Percentiles rank a stretch among this genome's conserved stretches.
phyloP scores from a whole-genome alignment of 768 basidiomycete genomes.

The Phanerochaete carnosa region DNA sequence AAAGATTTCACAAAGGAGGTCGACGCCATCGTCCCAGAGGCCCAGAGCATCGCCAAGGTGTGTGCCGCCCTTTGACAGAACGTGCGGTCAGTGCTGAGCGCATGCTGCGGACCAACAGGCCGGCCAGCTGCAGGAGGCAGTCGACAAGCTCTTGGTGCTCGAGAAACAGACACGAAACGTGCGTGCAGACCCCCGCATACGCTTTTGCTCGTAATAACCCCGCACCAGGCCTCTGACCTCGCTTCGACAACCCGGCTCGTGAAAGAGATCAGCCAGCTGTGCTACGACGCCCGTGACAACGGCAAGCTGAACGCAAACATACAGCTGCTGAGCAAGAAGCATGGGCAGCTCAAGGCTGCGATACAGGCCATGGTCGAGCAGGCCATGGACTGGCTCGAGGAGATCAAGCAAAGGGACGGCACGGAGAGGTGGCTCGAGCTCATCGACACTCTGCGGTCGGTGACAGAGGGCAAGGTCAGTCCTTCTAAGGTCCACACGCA shows the following conservation, averaged over 20 bases:
- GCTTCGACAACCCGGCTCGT: slow-evolving; percentile 87
- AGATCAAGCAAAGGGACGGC: slow-evolving; percentile 66
- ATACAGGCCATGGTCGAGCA: slow-evolving; percentile 92
- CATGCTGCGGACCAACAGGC: slow-evolving; percentile 45
- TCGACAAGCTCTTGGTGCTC: slow-evolving; percentile 84
- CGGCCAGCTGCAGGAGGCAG: slow-evolving; percentile 77
- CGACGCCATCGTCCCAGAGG: slow-evolving; percentile 67
- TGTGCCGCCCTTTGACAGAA: slow-evolving; percentile 13
- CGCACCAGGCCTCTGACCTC: slow-evolving; percentile 81
- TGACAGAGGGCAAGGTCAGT: slow-evolving; percentile 95
- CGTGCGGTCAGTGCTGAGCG: slow-evolving; percentile 9
- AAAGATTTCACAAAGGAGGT: slow-evolving; percentile 87
- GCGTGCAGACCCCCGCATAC: slow-evolving; percentile 21
- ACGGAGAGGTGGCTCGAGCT: slow-evolving; percentile 80
- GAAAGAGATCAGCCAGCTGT: slow-evolving; percentile 66
- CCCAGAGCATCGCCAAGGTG: slow-evolving; percentile 69
- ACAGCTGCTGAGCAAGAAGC: slow-evolving; percentile 82
- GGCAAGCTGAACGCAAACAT: slow-evolving; percentile 68
- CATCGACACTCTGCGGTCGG: slow-evolving; percentile 82
- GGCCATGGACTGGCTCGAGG: slow-evolving; percentile 77
- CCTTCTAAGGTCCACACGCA: neutral
- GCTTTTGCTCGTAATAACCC: neutral
- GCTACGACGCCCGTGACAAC: slow-evolving; percentile 70
- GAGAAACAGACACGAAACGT: slow-evolving; percentile 99
- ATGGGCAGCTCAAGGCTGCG: slow-evolving; percentile 91